A percentile compares a stretch with the other conserved stretches of the same genome.
Conservation (phyloP, 108 stramenopile species). For the Aurantiochytrium sp. region DNA sequence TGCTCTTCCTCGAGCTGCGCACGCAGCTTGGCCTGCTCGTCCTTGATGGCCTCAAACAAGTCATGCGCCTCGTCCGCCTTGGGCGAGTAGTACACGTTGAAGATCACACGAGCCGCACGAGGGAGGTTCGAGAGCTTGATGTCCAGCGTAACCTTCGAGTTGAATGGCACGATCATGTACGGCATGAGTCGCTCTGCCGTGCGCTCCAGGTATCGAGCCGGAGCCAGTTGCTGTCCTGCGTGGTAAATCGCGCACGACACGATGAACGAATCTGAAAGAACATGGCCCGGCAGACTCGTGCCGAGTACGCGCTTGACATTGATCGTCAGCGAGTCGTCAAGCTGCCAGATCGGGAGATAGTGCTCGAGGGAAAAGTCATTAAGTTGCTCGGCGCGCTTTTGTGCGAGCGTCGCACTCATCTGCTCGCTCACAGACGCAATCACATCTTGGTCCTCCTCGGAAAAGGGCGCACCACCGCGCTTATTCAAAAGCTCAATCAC, state of each 20-base stretch:
- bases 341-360: background rate
- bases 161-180: background rate
- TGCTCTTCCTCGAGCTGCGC: background rate
- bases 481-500: background rate
- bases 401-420: conserved; percentile 1
- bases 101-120: conserved; percentile 20
- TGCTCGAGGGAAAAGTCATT: background rate
- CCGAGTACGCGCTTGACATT: background rate
- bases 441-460: background rate
- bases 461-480: background rate
- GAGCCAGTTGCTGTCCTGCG: background rate
- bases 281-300: background rate
- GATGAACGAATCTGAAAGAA: background rate
- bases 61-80: background rate
- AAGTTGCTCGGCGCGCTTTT: background rate
- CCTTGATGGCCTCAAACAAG: background rate
- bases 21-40: background rate
- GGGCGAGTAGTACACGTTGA: background rate
- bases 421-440: background rate
- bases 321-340: background rate
- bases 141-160: background rate
- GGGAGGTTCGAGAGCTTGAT: conserved; percentile 25
- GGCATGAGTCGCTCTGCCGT: background rate
- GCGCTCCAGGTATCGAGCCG: background rate
- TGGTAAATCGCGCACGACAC: background rate